Conservation (phyloP, 208 protist genomes). For the Acanthamoeba quina region DNA sequence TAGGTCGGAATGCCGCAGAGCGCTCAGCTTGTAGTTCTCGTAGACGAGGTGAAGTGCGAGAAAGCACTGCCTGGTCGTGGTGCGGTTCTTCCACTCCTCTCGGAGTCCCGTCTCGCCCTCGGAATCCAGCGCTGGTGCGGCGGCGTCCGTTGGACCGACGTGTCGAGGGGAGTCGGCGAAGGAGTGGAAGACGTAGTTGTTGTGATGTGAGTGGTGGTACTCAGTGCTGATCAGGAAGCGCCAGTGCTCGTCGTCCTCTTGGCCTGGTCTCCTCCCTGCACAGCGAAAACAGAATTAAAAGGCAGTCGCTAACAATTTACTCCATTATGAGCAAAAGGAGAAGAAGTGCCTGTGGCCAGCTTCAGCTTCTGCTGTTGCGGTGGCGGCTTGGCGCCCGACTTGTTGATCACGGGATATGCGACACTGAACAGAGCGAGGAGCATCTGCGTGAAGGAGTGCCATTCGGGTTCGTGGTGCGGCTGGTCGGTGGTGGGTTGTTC, state of each 20-base stretch:
- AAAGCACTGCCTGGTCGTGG: background rate
- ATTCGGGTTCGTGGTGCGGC: slow-evolving; percentile 18
- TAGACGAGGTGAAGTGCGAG: slow-evolving; percentile 52
- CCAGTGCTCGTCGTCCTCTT: slow-evolving; percentile 33
- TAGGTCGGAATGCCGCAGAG: background rate
- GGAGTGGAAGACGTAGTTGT: slow-evolving; percentile 22
- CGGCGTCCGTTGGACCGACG: background rate
- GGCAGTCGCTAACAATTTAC: background rate
- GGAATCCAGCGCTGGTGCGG: background rate
- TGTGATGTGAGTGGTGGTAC: background rate
- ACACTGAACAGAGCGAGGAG: background rate
- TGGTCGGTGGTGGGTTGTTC: background rate
- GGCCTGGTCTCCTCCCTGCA: background rate
- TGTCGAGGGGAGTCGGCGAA: background rate
- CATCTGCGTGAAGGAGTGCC: background rate
- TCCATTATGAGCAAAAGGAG: background rate
- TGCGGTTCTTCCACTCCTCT: background rate
- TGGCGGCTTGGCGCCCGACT: background rate
- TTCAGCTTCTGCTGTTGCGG: background rate
- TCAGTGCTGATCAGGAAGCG: background rate
- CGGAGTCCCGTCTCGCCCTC: background rate
- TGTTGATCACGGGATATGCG: background rate
- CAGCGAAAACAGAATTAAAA: background rate
- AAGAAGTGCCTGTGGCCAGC: background rate
- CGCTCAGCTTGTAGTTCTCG: slow-evolving; percentile 55